Evolutionary conservation across 331 rosid species (phyloP), one percentile per base, ranked within the genome.

Genomic region (Malus hybrid): DNA sequence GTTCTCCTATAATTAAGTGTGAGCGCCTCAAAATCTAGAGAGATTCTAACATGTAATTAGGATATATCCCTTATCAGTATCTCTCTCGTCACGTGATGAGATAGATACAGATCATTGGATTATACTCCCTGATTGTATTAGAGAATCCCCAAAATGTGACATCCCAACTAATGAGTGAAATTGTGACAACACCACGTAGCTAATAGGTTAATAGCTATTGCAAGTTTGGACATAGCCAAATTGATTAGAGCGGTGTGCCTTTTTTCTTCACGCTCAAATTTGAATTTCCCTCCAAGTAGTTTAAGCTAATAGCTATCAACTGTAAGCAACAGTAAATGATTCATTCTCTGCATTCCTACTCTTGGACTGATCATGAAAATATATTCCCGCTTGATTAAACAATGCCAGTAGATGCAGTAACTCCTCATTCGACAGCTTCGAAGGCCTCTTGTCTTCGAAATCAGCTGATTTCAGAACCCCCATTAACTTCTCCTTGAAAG

Each of bases 401-500:
- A 89, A 80, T 56, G 86, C 84, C 8, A 86, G 85, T 73, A 94
- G 83, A 81, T 78, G 86, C 80, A 90, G 84, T 20, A 90, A 79
- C 24, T 88, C 96, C 72, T 85, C 86, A 8, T 83, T 50, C 13
- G 87, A 86, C 73, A 90, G 73, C 77, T 92, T 94, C 0, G 80
- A 82, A 79, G 99, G 96, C 81, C 99, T 85, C 86, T 86, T 92
- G 33, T 83, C 87, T 27, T 86, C 90, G 69, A 87, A 92, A 42
- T 87, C 86, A 18, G 85, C 89, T 7, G 86, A 80, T 76, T 77
- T 86, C 64, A 90, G 81, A 12, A 92, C 92, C 44, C 77, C 85
- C 7, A 88, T n/a, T 6, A 90, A 62, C 90, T 82, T 90, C 60
- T 86, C 93, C 87, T 82, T 86, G 69, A 90, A 83, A 57, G 39